phyloP scores from a whole-genome alignment of 75 land plant species.

The Pinus albicaulis region DNA sequence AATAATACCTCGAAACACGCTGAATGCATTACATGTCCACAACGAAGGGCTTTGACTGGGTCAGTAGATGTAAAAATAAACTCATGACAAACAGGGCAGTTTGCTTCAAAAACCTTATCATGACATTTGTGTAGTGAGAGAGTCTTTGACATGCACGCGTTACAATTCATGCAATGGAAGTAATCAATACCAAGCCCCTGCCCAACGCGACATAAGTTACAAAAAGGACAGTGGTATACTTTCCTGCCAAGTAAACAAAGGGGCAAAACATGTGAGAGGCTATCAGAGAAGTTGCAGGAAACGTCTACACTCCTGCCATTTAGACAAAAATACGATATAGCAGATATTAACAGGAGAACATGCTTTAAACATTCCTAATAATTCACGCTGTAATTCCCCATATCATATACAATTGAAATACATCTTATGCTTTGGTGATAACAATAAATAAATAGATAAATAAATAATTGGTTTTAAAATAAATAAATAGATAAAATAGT shows the following conservation, averaged over 20 bases:
- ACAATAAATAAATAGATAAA: no score
- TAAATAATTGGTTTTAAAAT: no score
- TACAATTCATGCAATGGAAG: constrained; percentile 90
- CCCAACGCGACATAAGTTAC: constrained; percentile 79
- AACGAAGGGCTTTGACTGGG: constrained; percentile 71
- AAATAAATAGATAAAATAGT: no score
- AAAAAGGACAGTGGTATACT: constrained; percentile 83
- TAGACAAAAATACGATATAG: neutral
- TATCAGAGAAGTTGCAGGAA: neutral
- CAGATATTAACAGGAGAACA: neutral
- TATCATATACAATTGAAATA: no score
- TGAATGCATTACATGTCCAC: constrained; percentile 88
- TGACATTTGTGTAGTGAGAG: constrained; percentile 59
- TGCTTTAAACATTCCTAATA: neutral
- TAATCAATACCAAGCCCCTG: constrained; percentile 72
- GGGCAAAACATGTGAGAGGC: neutral
- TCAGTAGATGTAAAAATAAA: constrained; percentile 69
- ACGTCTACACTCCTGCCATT: neutral
- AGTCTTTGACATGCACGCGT: constrained; percentile 64
- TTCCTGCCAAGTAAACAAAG: constrained; percentile 42
- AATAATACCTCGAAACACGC: constrained; percentile 62
- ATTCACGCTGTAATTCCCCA: neutral
- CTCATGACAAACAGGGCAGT: constrained; percentile 79
- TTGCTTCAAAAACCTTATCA: constrained; percentile 61
- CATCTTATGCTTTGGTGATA: no score